phyloP scores from a whole-genome alignment of 2,329 filamentous ascomycete genomes.

The Cordyceps pruinosa region DNA sequence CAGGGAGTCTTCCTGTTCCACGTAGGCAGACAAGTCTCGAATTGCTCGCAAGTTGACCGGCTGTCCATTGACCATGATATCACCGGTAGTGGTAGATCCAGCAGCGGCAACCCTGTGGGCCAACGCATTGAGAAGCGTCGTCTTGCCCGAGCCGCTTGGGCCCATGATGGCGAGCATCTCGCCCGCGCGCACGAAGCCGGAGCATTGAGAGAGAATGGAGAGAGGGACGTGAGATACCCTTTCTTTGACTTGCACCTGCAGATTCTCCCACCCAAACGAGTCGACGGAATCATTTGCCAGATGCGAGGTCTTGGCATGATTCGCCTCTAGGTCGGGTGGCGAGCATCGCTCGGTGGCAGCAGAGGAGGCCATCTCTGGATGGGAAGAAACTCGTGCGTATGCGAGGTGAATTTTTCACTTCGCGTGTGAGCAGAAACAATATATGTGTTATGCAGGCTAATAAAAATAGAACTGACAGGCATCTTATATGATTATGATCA shows the following conservation, averaged over 20 bases:
- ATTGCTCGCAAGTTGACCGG: slow-evolving; percentile 48
- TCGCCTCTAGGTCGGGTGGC: slow-evolving; percentile 10
- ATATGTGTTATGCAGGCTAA: no score
- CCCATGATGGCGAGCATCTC: slow-evolving; percentile 78
- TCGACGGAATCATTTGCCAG: slow-evolving; percentile 55
- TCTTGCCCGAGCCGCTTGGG: slow-evolving; percentile 68
- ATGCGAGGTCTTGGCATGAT: slow-evolving; percentile 30
- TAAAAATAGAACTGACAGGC: no score
- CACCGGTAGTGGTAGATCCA: slow-evolving; percentile 37
- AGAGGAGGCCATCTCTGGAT: not conserved
- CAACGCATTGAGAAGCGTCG: slow-evolving; percentile 74
- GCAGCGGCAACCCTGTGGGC: slow-evolving; percentile 51
- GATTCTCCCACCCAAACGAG: slow-evolving; percentile 57
- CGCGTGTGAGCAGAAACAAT: no score
- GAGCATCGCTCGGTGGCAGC: not conserved
- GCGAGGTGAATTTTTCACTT: not conserved
- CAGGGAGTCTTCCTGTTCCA: slow-evolving; percentile 82
- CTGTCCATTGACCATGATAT: slow-evolving; percentile 55
- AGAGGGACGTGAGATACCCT: slow-evolving; percentile 28
- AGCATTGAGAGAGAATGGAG: slow-evolving; percentile 14
- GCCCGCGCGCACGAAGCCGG: slow-evolving; percentile 35
- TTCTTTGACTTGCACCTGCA: slow-evolving; percentile 66
- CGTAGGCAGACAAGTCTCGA: slow-evolving; percentile 63
- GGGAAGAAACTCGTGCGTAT: not conserved
- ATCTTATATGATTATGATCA: not conserved